These are phyloP conservation scores for Brasilioporus rufonigricans DNA, from an alignment of 768 basidiomycete genomes.

Conservation along the genomic window DNA sequence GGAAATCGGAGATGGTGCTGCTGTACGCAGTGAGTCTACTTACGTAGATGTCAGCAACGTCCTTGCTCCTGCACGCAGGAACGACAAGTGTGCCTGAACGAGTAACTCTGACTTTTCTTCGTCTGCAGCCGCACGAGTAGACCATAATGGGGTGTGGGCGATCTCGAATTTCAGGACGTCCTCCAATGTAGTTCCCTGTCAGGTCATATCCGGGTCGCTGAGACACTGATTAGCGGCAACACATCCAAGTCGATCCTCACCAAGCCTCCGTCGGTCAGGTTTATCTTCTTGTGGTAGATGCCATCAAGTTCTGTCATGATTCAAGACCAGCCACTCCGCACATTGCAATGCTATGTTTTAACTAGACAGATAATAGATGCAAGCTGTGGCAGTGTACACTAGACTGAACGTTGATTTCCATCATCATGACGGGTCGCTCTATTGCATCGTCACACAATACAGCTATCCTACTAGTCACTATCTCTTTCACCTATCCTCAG, in stretches of 20 bases:
- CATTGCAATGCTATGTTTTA: too few relatives aligned
- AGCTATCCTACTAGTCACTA: conserved; percentile 23
- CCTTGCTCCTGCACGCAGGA: conserved; percentile 61
- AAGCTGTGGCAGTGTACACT: neutral
- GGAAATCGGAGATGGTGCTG: neutral
- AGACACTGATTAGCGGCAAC: neutral
- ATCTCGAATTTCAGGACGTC: conserved; percentile 46
- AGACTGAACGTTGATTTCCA: neutral
- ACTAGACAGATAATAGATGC: too few relatives aligned
- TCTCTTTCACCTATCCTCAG: conserved; percentile 27
- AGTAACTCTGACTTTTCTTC: conserved; percentile 46
- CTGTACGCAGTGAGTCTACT: neutral
- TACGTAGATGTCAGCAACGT: conserved; percentile 73
- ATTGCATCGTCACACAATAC: conserved; percentile 16
- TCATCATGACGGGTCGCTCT: neutral
- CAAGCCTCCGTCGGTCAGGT: conserved; percentile 29
- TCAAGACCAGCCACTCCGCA: neutral
- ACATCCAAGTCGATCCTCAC: conserved; percentile 27
- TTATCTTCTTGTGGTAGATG: conserved; percentile 14
- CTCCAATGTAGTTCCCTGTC: conserved; percentile 66
- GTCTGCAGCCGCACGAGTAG: conserved; percentile 55
- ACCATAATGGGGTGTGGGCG: conserved; percentile 65
- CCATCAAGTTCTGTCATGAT: conserved; percentile 2
- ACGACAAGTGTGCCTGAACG: conserved; percentile 57
- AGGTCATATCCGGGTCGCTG: conserved; percentile 8